Base-by-base conservation (phyloP, 1,284 basidiomycete species). In the Takashimella tepidaria region DNA sequence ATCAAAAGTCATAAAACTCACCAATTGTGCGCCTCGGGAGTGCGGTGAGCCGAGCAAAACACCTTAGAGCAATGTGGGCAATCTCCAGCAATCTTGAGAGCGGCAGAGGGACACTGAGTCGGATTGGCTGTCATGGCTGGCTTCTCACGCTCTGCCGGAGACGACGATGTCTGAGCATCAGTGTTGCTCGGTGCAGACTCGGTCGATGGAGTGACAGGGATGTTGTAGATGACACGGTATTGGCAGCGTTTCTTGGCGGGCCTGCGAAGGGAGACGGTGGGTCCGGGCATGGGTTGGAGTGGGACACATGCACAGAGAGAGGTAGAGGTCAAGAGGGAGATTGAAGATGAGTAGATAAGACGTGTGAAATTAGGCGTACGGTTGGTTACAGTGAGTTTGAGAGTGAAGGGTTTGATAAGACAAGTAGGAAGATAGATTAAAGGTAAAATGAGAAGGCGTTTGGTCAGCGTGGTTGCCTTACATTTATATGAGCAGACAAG, bases 11-110 rank as follows among this genome's bases (percentile, higher is more conserved):
- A 40, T 40, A n/a, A 1, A 22, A 71, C 76, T 67, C 54, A 77
- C 76, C 76, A 77, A 50, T 72, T 70, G 64, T 77, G 76, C 44
- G 72, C 61, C 61, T 77, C 76, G 20, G 75, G 75, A 31, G 74
- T 71, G 21, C 76, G 62, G 63, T 77, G 76, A 11, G 66, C 66
- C 24, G 67, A 67, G 60, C 76, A 77, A 57, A 74, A 78, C 12
- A 68, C 67, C 50, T 69, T 67, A 46, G 63, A 59, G 60, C 76
- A 78, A 59, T 77, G 75, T n/a, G 71, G 66, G 59, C 76, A 78
- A 54, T 76, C 74, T 11, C 76, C 76, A 11, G 71, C 73, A 40
- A 78, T 64, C 45, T 72, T 58, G 51, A 74, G 58, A 2, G 75
- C 76, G 19, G 75, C 68, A 23, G 67, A 69, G 10, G 75, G 73